These are phyloP conservation scores for Bremia lactucae DNA, from an alignment of 352 stramenopile genomes.

Conservation along the genomic window DNA sequence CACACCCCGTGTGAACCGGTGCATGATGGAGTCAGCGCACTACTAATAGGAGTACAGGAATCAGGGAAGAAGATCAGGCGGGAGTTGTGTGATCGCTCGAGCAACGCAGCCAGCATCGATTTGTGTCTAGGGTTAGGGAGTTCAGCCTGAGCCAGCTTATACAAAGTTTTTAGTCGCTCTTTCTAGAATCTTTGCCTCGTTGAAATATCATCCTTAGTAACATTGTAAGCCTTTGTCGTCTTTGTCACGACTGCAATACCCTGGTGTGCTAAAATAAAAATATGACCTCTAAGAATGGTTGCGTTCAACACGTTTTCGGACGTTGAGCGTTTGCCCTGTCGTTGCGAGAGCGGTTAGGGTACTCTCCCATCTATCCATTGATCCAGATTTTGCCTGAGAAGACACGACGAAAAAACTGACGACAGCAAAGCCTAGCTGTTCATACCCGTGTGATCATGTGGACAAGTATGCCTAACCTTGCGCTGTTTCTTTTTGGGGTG, in stretches of 20 bases:
- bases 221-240: background rate
- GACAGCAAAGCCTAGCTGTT: slow-evolving; percentile 15
- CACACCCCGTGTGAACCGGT: background rate
- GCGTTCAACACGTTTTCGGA: background rate
- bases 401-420: slow-evolving; percentile 20
- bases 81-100: slow-evolving; percentile 2
- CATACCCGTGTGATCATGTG: slow-evolving; percentile 6
- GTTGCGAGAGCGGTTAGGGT: slow-evolving; percentile 8
- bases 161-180: background rate
- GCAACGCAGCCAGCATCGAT: slow-evolving; percentile 1
- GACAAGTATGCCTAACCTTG: background rate
- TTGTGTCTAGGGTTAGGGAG: slow-evolving; percentile 14
- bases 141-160: slow-evolving; percentile 9
- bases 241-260: no score
- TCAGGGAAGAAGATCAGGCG: slow-evolving; percentile 16
- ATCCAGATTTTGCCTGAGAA: slow-evolving; percentile 16
- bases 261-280: no score
- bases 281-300: no score
- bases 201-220: background rate
- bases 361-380: slow-evolving; percentile 13
- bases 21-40: slow-evolving; percentile 13
- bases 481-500: slow-evolving; percentile 21
- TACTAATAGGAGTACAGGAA: slow-evolving; percentile 11
- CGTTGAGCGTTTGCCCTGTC: slow-evolving; percentile 9
- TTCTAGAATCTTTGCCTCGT: background rate